A percentile compares a stretch with the other conserved stretches of the same genome.
Evolutionary conservation across 805 yeast species (phyloP).

Genomic region (Cyberlindnera veronae): DNA sequence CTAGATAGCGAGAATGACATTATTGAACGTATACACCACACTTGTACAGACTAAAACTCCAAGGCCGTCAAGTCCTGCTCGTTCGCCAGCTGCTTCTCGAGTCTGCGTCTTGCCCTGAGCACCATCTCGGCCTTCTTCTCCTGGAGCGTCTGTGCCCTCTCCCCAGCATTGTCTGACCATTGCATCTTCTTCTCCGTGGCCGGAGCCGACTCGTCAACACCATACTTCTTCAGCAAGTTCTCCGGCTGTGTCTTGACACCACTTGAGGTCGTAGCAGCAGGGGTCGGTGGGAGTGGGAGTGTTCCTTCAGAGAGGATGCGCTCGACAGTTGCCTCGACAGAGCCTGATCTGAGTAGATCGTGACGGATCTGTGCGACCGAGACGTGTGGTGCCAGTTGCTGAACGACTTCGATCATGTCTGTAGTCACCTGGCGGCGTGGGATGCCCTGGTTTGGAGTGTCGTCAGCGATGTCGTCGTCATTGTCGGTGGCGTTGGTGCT

Average conservation of each 20-base stretch:
- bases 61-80: constrained; percentile 23
- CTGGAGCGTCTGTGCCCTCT: constrained; percentile 41
- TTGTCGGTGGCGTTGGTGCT: constrained; percentile 5
- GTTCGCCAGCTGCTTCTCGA: constrained; percentile 36
- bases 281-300: constrained; percentile 53
- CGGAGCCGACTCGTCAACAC: constrained; percentile 29
- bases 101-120: constrained; percentile 55
- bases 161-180: constrained; percentile 43
- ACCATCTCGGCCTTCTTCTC: constrained; percentile 56
- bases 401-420: constrained; percentile 83
- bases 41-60: too few species aligned
- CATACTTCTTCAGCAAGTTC: constrained; percentile 41
- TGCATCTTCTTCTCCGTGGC: constrained; percentile 20
- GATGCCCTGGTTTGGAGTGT: constrained; percentile 8
- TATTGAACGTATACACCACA: too few species aligned
- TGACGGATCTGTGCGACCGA: constrained; percentile 65
- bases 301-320: constrained; percentile 58
- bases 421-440: constrained; percentile 50
- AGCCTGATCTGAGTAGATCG: constrained; percentile 74
- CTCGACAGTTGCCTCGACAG: constrained; percentile 78
- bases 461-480: constrained; percentile 5
- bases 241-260: constrained; percentile 25
- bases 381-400: constrained; percentile 73
- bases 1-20: too few species aligned
- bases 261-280: constrained; percentile 8